Base-by-base conservation (phyloP, 2,329 filamentous ascomycete species). In the Colletotrichum paranaense region DNA sequence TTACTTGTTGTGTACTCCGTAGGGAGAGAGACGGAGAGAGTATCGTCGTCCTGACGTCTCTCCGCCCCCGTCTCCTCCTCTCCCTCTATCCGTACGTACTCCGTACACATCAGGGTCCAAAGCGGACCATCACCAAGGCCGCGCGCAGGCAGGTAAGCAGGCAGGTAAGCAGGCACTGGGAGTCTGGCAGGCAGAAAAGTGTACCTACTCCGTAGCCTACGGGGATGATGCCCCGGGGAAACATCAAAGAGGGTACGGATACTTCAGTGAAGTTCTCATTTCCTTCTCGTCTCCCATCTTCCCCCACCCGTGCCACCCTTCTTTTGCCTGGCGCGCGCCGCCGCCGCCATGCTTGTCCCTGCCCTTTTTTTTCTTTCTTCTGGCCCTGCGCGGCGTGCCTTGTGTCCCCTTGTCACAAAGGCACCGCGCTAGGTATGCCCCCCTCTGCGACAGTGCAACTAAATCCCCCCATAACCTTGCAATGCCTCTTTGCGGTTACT, bases 171-270 rank as follows among this genome's bases (percentile, higher is more conserved):
- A 35, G 8, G 32, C 32, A 1, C 9, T 35, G 32, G 8, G 32
- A 35, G 32, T 35, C 32, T 35, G 14, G 14, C 38, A 42, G 38
- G 38, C 38, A 42, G 38, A 42, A 42, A 42, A 42, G 38, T 42
- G 38, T 16, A 42, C 38, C 38, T 16, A 35, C 11, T 35, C 32
- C 32, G 32, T 35, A 35, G 9, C 32, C 38, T 52, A 72, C 69
- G 69, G 69, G 66, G 66, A 64, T 56, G 66, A 64, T 56, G 42
- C 52, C 65, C 69, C 66, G 19, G 66, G 69, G 53, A 57, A 62
- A 59, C 32, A 60, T 64, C 52, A 35, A 46, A 5, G 30, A 38
- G 35, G 30, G 8, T 32, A 32, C 30, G 30, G 30, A 32, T 32
- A 38, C 35, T 38, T 38, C 12, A 38, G 35, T 7, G 52, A 58